A percentile compares a stretch with the other conserved stretches of the same genome.
These are phyloP conservation scores for Poterioochromonas sp. DNA, from an alignment of 352 stramenopile species.

Conservation along the genomic window DNA sequence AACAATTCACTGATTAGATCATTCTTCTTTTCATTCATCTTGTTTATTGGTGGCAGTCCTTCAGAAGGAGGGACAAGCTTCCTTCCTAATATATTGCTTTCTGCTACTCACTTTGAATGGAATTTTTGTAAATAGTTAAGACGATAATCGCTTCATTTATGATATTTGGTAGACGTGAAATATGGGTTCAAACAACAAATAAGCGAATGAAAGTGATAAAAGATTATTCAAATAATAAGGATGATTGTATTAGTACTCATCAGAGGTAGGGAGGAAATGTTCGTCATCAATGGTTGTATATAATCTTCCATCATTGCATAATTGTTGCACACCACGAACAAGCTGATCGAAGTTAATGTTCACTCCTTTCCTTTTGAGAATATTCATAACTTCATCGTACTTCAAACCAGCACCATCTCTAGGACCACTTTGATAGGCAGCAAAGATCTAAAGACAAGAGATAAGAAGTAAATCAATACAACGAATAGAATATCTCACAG, in stretches of 20 bases:
- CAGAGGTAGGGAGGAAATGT: slow-evolving; percentile 66
- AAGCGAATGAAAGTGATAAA: too few relatives aligned
- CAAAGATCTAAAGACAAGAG: slow-evolving; percentile 48
- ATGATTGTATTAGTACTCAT: background rate
- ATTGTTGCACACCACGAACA: slow-evolving; percentile 61
- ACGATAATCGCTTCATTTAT: too few relatives aligned
- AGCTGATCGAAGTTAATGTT: slow-evolving; percentile 54
- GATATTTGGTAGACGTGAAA: too few relatives aligned
- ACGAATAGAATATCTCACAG: background rate
- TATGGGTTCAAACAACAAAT: too few relatives aligned
- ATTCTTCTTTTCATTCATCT: too few relatives aligned
- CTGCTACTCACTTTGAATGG: too few relatives aligned
- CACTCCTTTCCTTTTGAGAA: slow-evolving; percentile 7
- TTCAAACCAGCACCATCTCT: slow-evolving; percentile 57
- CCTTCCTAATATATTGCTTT: too few relatives aligned
- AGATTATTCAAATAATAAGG: too few relatives aligned
- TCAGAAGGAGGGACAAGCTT: too few relatives aligned
- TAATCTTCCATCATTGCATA: slow-evolving; percentile 71
- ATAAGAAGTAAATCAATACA: background rate
- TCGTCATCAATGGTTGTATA: slow-evolving; percentile 81
- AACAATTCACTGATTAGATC: too few relatives aligned
- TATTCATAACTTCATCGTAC: slow-evolving; percentile 40
- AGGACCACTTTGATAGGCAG: slow-evolving; percentile 40
- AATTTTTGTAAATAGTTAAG: too few relatives aligned
- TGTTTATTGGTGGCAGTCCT: too few relatives aligned